Base-by-base conservation (phyloP, 345 rosid genomes). In the Aethionema arabicum region DNA sequence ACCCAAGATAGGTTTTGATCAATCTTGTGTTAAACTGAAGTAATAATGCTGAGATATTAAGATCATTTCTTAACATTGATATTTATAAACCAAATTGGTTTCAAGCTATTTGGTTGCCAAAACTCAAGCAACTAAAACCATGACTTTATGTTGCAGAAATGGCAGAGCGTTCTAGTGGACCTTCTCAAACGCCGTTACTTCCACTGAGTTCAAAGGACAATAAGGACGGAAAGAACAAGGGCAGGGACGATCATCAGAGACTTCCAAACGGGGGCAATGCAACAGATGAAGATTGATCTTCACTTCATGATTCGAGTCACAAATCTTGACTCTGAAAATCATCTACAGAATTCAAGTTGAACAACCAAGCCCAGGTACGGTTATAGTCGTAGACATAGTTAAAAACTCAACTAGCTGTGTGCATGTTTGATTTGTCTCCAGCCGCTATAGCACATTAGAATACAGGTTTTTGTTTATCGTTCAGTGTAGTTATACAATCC, bases 161-260 rank as follows among this genome's bases (percentile, higher is more conserved):
- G 63, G 87, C 87, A 15, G 88, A 90, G 56, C 83, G 92, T 59
- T 63, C 82, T 40, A 61, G 11, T 53, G 82, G 82, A 15, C 70
- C 78, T 31, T 16, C 80, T 47, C 63, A 79, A 45, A 52, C 69
- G 29, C 73, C 75, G 5, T 33, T 75, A 38, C 79, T 82, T 49
- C 92, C 95, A 8, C 52, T 83, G 54, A 85, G 79, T 39, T 56
- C 75, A 46, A 82, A 61, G 67, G 83, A 82, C 57, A 80, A 61
- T 63, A 79, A 58, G 56, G 86, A 82, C 45, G 76, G 70, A 52
- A 88, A 80, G 61, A 66, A 74, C 63, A 82, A 72, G 79, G 72
- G 52, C 77, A 90, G 70, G 70, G 92, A 83, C 65, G 95, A 78
- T 75, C 76, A 80, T 51, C 79, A 75, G 74, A 78, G 70, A 75